Evolutionary conservation across 441 rosid genomes (phyloP), one percentile per base, ranked within the genome.

Genomic region (Populus tomentosa): DNA sequence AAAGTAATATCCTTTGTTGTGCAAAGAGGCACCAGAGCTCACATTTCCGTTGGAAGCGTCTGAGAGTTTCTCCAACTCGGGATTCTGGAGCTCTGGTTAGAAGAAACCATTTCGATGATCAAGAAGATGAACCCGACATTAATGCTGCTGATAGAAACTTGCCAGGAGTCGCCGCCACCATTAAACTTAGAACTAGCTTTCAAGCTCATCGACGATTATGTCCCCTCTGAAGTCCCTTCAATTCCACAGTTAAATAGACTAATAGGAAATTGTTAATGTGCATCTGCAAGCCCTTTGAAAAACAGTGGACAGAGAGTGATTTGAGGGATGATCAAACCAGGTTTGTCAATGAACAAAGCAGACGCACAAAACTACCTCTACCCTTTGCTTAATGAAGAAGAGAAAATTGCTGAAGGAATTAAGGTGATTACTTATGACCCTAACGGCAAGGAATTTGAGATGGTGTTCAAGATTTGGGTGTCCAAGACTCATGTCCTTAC

Each of bases 261-360:
- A 10, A 76, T 82, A 7, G 77, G 79, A 32, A 59, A 4, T 13
- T 67, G 79, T 36, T 9, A 36, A 36, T 36, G 40, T 36, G 40
- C 40, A 8, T 36, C 75, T 67, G 71, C 62, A n/a, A n/a, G n/a
- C n/a, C n/a, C n/a, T n/a, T n/a, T n/a, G 71, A 75, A 73, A 82
- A 80, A 75, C 85, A 78, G 20, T 42, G 73, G 59, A 80, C 85
- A 4, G 10, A 10, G 1, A 82, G 79, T 7, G 84, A 82, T 38
- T 62, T 71, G 6, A 72, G 40, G 26, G n/a, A 33, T 5, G 28
- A n/a, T 26, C 85, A 82, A 56, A 74, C n/a, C 68, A 74, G 82
- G 72, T 42, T 72, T 85, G 36, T 56, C 79, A 4, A 30, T 84
- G 65, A 70, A 26, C 53, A 78, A 82, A 56, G n/a, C 7, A 1